Evolutionary conservation across 176 grass and related monocot species (phyloP).

Genomic region (Aegilops tauschii): DNA sequence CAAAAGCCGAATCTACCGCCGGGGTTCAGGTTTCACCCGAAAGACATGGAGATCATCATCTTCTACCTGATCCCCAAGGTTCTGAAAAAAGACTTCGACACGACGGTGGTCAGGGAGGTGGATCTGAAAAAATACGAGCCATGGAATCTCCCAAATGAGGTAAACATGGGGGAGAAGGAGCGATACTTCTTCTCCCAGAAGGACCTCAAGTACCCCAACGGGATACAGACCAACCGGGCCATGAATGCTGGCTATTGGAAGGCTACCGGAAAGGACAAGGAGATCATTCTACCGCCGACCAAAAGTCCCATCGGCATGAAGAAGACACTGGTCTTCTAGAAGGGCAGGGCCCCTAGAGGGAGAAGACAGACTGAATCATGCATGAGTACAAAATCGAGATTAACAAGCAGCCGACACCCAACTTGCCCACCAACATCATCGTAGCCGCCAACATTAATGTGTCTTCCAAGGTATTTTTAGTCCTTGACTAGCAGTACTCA

Average conservation of each 20-base stretch:
- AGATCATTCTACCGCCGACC: neutral
- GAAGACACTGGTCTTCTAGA: slow-evolving; percentile 62
- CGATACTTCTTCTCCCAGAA: slow-evolving; percentile 52
- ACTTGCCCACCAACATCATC: too few species aligned
- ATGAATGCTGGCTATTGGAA: slow-evolving; percentile 49
- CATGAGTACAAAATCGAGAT: slow-evolving; percentile 50
- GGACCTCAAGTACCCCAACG: slow-evolving; percentile 50
- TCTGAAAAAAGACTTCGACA: slow-evolving; percentile 7
- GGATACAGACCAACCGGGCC: slow-evolving; percentile 41
- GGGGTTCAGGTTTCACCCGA: slow-evolving; percentile 62
- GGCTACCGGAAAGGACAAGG: slow-evolving; percentile 55
- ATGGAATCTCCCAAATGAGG: slow-evolving; percentile 59
- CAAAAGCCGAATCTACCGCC: slow-evolving; percentile 22
- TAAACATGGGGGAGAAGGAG: slow-evolving; percentile 53
- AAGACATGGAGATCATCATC: slow-evolving; percentile 59
- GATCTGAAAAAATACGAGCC: slow-evolving; percentile 66
- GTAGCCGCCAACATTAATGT: neutral
- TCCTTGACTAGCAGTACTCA: neutral
- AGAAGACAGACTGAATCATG: slow-evolving; percentile 58
- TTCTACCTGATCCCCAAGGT: slow-evolving; percentile 59
- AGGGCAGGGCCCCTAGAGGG: slow-evolving; percentile 42
- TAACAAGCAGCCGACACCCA: neutral
- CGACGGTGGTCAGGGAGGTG: slow-evolving; percentile 40
- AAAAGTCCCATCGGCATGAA: slow-evolving; percentile 35
- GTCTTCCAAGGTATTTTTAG: slow-evolving; percentile 7